Base-by-base conservation (phyloP, 1,139 yeast species). In the Sugiyamaella pinicola region DNA sequence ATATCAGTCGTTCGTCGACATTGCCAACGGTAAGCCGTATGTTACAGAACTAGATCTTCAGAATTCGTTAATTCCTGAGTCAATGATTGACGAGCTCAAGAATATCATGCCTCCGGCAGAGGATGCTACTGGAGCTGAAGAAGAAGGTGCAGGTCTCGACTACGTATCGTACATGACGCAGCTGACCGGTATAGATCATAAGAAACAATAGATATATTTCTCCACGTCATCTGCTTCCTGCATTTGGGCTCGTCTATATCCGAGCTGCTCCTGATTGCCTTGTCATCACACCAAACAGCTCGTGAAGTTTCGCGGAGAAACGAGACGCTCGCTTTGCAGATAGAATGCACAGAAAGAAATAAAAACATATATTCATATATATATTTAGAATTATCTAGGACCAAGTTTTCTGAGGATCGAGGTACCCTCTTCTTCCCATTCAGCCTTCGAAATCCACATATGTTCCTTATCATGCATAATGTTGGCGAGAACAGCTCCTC, bases 401-500 rank as follows among this genome's bases (percentile, higher is more conserved):
- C 99, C 99, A 64, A 93, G 82, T 73, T 93, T 93, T 34, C 77
- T 71, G 70, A 93, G 82, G 18, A 89, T 82, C 49, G 93, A 80
- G 42, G 96, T 81, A 35, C 98, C 99, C 67, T 87, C 88, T 74
- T 93, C 99, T 70, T 89, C 95, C 99, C 99, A 93, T 74, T 93
- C 99, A 68, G 86, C 88, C 70, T 87, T 90, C 53, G 91, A 78
- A 64, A 95, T 82, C 99, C 99, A 91, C 96, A 93, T 87, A 67
- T 90, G 96, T 60, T 91, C 97, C 72, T 91, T 93, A 70, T 93
- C 96, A 45, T 96, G 96, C 98, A 95, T 93, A 64, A 93, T 93
- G 67, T 87, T 90, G 34, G 99, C 99, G 67, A 93, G 79, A 17
- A 93, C 99, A 5, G 99, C 99, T 66, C 99, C 99, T 63, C 99